A percentile compares a stretch with the other conserved stretches of the same genome.
These are phyloP conservation scores for Orbilia quercus DNA, from an alignment of 2,329 filamentous ascomycete genomes.

Conservation along the genomic window DNA sequence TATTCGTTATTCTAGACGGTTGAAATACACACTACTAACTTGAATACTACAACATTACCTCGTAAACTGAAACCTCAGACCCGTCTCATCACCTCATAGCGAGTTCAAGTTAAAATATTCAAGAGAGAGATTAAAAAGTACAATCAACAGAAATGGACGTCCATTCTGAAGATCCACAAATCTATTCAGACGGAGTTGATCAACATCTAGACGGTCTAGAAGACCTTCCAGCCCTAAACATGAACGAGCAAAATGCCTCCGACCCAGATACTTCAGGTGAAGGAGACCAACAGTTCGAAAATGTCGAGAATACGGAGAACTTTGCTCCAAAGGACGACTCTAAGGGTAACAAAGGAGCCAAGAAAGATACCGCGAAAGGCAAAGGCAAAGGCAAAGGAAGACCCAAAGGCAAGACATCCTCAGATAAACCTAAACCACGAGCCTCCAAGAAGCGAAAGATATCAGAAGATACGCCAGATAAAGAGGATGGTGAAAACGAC, in stretches of 20 bases:
- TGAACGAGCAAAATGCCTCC: not conserved
- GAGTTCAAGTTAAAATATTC: too few species aligned
- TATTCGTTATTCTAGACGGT: too few species aligned
- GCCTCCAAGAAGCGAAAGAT: conserved; percentile 38
- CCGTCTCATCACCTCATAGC: too few species aligned
- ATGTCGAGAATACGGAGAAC: not conserved
- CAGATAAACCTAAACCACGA: conserved; percentile 23
- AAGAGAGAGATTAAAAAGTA: too few species aligned
- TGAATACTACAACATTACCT: too few species aligned
- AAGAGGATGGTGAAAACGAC: conserved; percentile 2
- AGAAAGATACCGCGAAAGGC: not conserved
- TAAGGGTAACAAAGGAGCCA: not conserved
- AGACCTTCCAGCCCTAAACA: too few species aligned
- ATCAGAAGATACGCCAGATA: conserved; percentile 6
- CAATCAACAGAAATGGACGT: too few species aligned
- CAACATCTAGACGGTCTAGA: too few species aligned
- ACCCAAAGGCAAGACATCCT: conserved; percentile 1
- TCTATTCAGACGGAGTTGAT: too few species aligned
- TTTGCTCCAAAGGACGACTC: not conserved
- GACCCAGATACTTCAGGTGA: not conserved
- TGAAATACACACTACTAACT: too few species aligned
- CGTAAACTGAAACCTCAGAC: too few species aligned
- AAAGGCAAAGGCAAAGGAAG: conserved; percentile 20
- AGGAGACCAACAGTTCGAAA: not conserved
- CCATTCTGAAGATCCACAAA: too few species aligned